Percentiles rank a stretch among this genome's conserved stretches.
Conservation (phyloP, 768 basidiomycete species). For the Lactarius deliciosus region DNA sequence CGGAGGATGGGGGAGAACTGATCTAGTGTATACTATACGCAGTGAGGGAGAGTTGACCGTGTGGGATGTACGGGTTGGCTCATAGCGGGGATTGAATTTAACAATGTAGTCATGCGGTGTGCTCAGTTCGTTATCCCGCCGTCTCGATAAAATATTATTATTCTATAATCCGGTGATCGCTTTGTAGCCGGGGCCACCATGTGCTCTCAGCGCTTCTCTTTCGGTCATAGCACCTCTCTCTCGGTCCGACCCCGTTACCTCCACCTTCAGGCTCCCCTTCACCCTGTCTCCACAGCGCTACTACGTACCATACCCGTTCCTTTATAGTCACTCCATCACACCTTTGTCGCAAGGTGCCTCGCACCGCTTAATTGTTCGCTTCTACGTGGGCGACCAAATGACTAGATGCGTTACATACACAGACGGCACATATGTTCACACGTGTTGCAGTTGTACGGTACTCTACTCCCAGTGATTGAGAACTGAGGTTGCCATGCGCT, state of each 20-base stretch:
- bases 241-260: background rate
- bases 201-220: slow-evolving; percentile 28
- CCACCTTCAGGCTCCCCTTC: background rate
- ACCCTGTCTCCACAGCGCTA: background rate
- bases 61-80: slow-evolving; percentile 39
- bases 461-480: background rate
- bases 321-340: background rate
- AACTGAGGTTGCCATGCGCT: slow-evolving; percentile 20
- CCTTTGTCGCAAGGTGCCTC: background rate
- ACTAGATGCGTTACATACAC: background rate
- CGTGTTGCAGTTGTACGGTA: background rate
- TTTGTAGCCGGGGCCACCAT: slow-evolving; percentile 22
- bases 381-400: background rate
- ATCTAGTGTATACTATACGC: slow-evolving; percentile 16
- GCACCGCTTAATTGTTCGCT: slow-evolving; percentile 7
- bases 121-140: background rate
- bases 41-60: slow-evolving; percentile 17
- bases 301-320: background rate
- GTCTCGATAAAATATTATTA: background rate
- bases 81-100: slow-evolving; percentile 25
- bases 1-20: slow-evolving; percentile 1
- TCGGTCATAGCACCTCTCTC: background rate
- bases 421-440: background rate
- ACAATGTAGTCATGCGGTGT: slow-evolving; percentile 27
- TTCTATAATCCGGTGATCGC: background rate